Evolutionary conservation across 2,329 filamentous ascomycete genomes (phyloP), one percentile per base, ranked within the genome.

Genomic region (Epichloe typhina): DNA sequence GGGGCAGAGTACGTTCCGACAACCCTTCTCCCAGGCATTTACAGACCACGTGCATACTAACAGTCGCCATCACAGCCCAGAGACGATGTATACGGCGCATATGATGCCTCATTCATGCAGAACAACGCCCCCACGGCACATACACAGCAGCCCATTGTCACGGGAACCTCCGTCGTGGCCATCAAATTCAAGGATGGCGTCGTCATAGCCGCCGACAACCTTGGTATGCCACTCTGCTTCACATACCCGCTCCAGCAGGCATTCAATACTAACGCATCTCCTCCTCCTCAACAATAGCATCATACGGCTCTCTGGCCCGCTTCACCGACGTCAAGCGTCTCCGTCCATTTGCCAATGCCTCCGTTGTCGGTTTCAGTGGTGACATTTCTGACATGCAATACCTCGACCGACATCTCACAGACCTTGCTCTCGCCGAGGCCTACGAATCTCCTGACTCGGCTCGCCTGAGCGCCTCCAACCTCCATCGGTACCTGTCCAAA

Each of bases 371-470:
- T 62, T 95, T 97, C 72, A 88, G 89, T 67, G 93, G 93, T 68
- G 93, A 98, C 73, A 84, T 98, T 61, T 95, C 88, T 57, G 93
- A 98, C 75, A 97, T 98, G 93, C 93, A 98, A 75, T 94, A 94
- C 75, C 82, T 98, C 59, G 86, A 95, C 79, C 84, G 93, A 60
- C 82, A 95, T 63, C 84, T 98, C 60, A 84, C 79, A 64, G 85
- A 87, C 56, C 84, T 97, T 61, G 82, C 86, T 66, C 88, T 94
- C 68, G 79, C 85, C 67, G 90, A 97, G 75, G 85, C 88, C 65
- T 97, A 98, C 75, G 77, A 68, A 57, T 65, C 66, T 41, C 61
- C 66, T 54, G 61, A 64, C 54, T 55, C 59, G 50, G 59, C 64
- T 23, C 70, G 73, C 59, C 83, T 98, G 62, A 88, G 86, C 67